Evolutionary conservation across 176 grass and related monocot genomes (phyloP), one percentile per base, ranked within the genome.

Genomic region (Melocanna baccifera): DNA sequence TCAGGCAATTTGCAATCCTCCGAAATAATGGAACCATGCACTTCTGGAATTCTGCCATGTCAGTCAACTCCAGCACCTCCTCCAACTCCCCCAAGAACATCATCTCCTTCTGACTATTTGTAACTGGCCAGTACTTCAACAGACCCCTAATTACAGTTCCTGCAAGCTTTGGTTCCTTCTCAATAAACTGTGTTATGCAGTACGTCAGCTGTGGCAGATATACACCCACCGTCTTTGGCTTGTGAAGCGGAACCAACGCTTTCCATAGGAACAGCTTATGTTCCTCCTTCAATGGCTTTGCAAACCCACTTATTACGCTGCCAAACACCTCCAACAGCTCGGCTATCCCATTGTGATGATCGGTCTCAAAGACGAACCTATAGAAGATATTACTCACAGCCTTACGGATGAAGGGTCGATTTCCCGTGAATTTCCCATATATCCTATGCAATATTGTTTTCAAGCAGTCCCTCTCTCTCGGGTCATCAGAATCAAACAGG

Each of bases 41-140:
- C 30, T 97, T 97, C 82, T 94, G 91, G 68, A 97, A 97, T 46
- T 97, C 94, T 19, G 77, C 89, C 89, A 92, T 94, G 25, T 97
- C 91, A 40, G 57, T 94, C 30, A 93, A 74, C 73, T 97, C 94
- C 69, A 97, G 84, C 78, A 97, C 91, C 76, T 97, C 94, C 80
- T 97, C 94, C 67, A 97, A 77, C 88, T 97, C 94, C 30, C 94
- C 94, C 89, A 97, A 92, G 88, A 97, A 97, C 91, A 97, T 97
- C 80, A 94, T 94, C 86, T 97, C 94, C 89, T 97, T 97, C 81
- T 97, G 94, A 83, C 89, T 94, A 63, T 97, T 97, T 18, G 91
- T 92, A 84, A 97, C 87, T 0, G 94, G 94, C 94, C 94, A 97
- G 42, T 92, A 97, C 42, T 97, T 97, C 83, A 97, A 67, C 80